phyloP scores from a whole-genome alignment of 495 filamentous ascomycete species.

The Terfezia claveryi region DNA sequence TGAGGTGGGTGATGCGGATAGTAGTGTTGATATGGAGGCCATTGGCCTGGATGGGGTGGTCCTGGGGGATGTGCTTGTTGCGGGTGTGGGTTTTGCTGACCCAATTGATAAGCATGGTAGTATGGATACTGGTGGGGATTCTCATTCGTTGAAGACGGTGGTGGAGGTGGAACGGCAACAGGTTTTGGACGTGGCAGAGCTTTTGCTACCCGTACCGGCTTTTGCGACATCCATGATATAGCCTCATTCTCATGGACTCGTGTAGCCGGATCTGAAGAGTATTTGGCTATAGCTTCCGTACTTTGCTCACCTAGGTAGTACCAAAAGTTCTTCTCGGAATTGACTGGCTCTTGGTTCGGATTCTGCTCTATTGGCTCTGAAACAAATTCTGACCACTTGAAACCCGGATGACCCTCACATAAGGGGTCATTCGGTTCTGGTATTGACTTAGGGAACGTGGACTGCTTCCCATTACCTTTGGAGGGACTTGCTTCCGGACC shows the following conservation, averaged over 20 bases:
- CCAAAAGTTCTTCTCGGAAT: conserved; percentile 61
- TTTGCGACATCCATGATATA: conserved; percentile 23
- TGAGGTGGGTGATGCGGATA: not conserved
- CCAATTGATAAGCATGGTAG: not conserved
- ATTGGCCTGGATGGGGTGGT: conserved; percentile 13
- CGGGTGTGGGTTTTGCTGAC: conserved; percentile 7
- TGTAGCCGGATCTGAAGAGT: conserved; percentile 56
- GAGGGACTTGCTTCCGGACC: not conserved
- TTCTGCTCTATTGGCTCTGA: conserved; percentile 17
- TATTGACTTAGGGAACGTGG: not conserved
- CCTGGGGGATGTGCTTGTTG: conserved; percentile 19
- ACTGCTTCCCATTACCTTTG: not conserved
- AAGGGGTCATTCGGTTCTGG: too few relatives aligned
- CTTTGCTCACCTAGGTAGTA: conserved; percentile 70
- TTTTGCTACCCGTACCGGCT: conserved; percentile 13
- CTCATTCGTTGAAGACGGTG: not conserved
- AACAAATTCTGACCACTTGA: conserved; percentile 65
- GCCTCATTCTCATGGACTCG: conserved; percentile 33
- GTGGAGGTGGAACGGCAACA: not conserved
- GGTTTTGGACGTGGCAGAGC: conserved; percentile 3
- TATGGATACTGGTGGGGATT: not conserved
- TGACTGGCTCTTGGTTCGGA: conserved; percentile 34
- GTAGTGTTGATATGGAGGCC: conserved; percentile 9
- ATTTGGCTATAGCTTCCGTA: conserved; percentile 81
- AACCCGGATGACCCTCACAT: conserved; percentile 15